Percentiles rank a stretch among this genome's conserved stretches.
These are phyloP conservation scores for Inosperma sp. DNA, from an alignment of 768 basidiomycete genomes.

Conservation along the genomic window DNA sequence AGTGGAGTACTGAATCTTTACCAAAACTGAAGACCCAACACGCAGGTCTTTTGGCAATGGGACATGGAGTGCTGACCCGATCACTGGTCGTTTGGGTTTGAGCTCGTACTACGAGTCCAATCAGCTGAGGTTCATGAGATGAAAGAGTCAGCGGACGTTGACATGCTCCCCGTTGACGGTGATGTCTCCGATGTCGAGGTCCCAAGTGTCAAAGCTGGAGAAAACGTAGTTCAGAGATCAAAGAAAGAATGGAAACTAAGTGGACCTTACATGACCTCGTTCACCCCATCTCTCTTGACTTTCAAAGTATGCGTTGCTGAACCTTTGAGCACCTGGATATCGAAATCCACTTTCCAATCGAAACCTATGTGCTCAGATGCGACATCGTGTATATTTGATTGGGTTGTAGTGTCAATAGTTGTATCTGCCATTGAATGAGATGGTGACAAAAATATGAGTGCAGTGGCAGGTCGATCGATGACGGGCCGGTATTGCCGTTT, in stretches of 20 bases:
- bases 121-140: not conserved
- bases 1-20: slow-evolving; percentile 65
- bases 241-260: not conserved
- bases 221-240: not conserved
- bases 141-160: slow-evolving; percentile 36
- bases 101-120: slow-evolving; percentile 43
- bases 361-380: slow-evolving; percentile 63
- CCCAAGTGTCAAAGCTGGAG: slow-evolving; percentile 77
- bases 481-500: too few species aligned
- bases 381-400: slow-evolving; percentile 74
- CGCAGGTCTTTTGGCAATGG: slow-evolving; percentile 42
- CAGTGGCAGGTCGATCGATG: too few species aligned
- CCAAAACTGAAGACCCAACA: slow-evolving; percentile 44
- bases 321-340: slow-evolving; percentile 54
- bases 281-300: slow-evolving; percentile 48
- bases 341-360: slow-evolving; percentile 78
- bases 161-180: slow-evolving; percentile 48
- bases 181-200: slow-evolving; percentile 54
- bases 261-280: slow-evolving; percentile 50
- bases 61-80: slow-evolving; percentile 75
- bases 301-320: slow-evolving; percentile 58
- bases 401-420: slow-evolving; percentile 59
- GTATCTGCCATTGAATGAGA: slow-evolving; percentile 27
- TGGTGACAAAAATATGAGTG: too few species aligned
- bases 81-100: slow-evolving; percentile 55